Evolutionary conservation across 1,139 yeast genomes (phyloP).

Genomic region (Diutina ranongensis): DNA sequence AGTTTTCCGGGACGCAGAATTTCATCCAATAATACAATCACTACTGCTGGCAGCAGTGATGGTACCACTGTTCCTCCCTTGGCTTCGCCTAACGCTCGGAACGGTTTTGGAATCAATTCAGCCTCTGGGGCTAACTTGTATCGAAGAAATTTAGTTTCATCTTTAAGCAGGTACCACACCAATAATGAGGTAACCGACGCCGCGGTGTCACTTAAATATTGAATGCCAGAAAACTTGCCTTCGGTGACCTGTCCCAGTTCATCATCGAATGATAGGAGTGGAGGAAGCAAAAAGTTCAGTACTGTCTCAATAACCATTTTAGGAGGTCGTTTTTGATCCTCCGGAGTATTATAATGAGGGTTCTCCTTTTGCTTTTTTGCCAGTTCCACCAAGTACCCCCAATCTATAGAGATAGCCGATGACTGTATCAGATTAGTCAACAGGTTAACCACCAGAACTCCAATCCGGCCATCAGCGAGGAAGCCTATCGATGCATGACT

Average conservation of each 20-base stretch:
- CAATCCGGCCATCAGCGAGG: slow-evolving; percentile 34
- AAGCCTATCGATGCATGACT: slow-evolving; percentile 53
- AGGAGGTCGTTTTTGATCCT: slow-evolving; percentile 23
- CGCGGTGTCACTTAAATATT: neutral
- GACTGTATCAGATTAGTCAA: slow-evolving; percentile 30
- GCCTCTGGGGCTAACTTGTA: neutral
- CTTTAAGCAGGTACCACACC: neutral
- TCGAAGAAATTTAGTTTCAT: neutral
- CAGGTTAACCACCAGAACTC: slow-evolving; percentile 38
- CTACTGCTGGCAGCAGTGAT: neutral
- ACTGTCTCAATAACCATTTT: slow-evolving; percentile 15
- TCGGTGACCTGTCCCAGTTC: neutral
- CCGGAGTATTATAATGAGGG: slow-evolving; percentile 44
- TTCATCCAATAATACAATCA: neutral
- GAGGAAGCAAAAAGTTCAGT: slow-evolving; percentile 21
- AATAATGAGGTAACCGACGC: neutral
- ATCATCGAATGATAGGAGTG: slow-evolving; percentile 8
- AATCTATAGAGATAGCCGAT: slow-evolving; percentile 39
- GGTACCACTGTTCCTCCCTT: neutral
- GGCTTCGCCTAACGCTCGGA: neutral
- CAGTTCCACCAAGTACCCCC: slow-evolving; percentile 47
- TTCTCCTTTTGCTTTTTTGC: slow-evolving; percentile 36
- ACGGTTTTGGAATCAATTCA: neutral
- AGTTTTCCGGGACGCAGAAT: neutral
- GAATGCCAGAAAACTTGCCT: neutral